A percentile compares a stretch with the other conserved stretches of the same genome.
Conservation (phyloP, 345 rosid species). For the Lumnitzera racemosa region DNA sequence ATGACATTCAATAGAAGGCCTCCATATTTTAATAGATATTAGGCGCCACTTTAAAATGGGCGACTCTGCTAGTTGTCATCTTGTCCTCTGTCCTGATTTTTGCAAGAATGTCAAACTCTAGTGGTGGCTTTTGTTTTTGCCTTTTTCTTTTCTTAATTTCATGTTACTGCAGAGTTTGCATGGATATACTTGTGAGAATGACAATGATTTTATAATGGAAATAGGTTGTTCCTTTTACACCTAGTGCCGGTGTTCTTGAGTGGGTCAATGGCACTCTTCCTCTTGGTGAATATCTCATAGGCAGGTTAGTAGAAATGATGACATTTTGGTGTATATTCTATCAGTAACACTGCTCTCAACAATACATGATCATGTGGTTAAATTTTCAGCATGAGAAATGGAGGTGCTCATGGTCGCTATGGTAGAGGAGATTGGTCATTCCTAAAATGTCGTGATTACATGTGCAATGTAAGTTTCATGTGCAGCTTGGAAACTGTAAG, state of each 20-base stretch:
- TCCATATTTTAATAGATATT: too few species aligned
- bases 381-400: slow-evolving; percentile 65
- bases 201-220: slow-evolving; percentile 13
- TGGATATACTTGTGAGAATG: background rate
- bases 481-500: background rate
- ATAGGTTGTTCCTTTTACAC: slow-evolving; percentile 96
- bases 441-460: slow-evolving; percentile 71
- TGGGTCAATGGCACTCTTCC: slow-evolving; percentile 98
- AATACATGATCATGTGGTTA: too few species aligned
- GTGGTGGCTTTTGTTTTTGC: too few species aligned
- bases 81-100: too few species aligned
- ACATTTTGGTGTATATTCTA: background rate
- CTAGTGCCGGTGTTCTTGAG: slow-evolving; percentile 98
- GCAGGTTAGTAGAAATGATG: slow-evolving; percentile 49
- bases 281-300: slow-evolving; percentile 88
- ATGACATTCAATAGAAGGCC: too few species aligned
- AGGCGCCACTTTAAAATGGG: too few species aligned
- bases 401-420: slow-evolving; percentile 89
- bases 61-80: too few species aligned
- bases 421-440: slow-evolving; percentile 80
- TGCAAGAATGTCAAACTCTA: too few species aligned
- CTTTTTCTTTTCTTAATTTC: too few species aligned
- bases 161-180: background rate
- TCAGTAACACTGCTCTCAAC: too few species aligned
- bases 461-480: slow-evolving; percentile 55